phyloP scores from a whole-genome alignment of 768 basidiomycete genomes.

The Peribolospora kevripleyi region DNA sequence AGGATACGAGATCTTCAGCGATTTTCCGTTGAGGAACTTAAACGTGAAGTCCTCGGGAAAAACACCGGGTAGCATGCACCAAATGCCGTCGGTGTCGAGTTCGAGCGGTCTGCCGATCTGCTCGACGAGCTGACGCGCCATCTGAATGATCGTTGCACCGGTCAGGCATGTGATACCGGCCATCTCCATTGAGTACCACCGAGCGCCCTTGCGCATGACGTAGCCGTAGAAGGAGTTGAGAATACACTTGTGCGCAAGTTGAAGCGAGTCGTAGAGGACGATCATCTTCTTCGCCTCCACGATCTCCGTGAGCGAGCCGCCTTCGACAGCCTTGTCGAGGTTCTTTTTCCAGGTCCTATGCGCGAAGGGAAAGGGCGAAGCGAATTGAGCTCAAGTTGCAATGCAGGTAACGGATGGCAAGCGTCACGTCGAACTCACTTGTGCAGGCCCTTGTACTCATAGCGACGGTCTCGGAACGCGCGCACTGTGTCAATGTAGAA shows the following conservation, averaged over 20 bases:
- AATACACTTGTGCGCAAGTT: conserved; percentile 98
- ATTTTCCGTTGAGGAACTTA: conserved; percentile 64
- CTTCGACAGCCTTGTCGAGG: conserved; percentile 45
- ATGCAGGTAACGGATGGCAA: too few relatives aligned
- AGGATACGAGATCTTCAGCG: conserved; percentile 74
- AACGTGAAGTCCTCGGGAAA: conserved; percentile 98
- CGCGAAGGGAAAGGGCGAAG: too few relatives aligned
- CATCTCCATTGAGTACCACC: conserved; percentile 99
- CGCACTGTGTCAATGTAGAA: conserved; percentile 99
- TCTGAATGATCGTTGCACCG: conserved; percentile 92
- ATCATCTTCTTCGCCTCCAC: conserved; percentile 99
- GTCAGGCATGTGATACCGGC: conserved; percentile 97
- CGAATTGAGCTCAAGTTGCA: too few relatives aligned
- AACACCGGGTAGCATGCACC: conserved; percentile 97
- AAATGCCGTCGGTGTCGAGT: conserved; percentile 95
- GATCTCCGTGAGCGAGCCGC: conserved; percentile 53
- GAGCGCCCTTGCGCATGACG: conserved; percentile 95
- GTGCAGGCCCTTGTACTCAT: conserved; percentile 93
- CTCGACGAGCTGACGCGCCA: conserved; percentile 90
- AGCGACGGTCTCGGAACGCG: conserved; percentile 84
- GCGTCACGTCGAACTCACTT: conserved; percentile 24
- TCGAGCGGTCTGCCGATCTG: conserved; percentile 94
- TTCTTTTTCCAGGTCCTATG: conserved; percentile 81
- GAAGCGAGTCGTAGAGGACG: conserved; percentile 89
- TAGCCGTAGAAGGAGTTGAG: conserved; percentile 99